phyloP scores from a whole-genome alignment of 2,329 filamentous ascomycete genomes.

The Dothideomycetes sp. region DNA sequence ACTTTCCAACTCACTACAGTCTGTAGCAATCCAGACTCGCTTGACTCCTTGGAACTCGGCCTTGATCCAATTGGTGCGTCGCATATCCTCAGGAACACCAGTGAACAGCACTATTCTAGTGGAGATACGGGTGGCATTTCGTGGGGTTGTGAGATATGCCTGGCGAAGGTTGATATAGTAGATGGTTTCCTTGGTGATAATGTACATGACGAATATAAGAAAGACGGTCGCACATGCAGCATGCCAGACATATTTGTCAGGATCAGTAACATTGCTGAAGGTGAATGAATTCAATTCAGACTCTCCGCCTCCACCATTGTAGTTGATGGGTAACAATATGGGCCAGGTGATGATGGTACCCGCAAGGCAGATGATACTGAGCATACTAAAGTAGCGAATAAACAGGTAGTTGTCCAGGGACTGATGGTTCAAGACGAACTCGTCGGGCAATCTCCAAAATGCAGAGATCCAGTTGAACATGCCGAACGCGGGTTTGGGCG shows the following conservation, averaged over 20 bases:
- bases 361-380: slow-evolving; percentile 32
- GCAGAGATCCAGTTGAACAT: slow-evolving; percentile 45
- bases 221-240: slow-evolving; percentile 33
- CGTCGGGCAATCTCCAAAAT: slow-evolving; percentile 32
- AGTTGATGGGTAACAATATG: slow-evolving; percentile 39
- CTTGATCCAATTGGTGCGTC: slow-evolving; percentile 32
- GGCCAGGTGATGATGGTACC: slow-evolving; percentile 39
- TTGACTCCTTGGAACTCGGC: slow-evolving; percentile 30
- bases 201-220: slow-evolving; percentile 32
- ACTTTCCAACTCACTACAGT: slow-evolving; percentile 35
- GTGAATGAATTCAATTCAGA: slow-evolving; percentile 22
- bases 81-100: slow-evolving; percentile 33
- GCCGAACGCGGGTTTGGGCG: slow-evolving; percentile 35
- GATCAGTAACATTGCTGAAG: slow-evolving; percentile 30
- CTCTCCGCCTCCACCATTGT: slow-evolving; percentile 24
- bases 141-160: slow-evolving; percentile 36
- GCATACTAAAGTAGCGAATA: slow-evolving; percentile 38
- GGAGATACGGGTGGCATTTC: slow-evolving; percentile 34
- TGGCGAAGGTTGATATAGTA: slow-evolving; percentile 38
- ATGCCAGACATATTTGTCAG: slow-evolving; percentile 35
- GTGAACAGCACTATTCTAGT: slow-evolving; percentile 38
- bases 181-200: slow-evolving; percentile 37
- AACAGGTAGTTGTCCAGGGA: slow-evolving; percentile 41
- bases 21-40: slow-evolving; percentile 37
- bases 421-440: slow-evolving; percentile 36